These are phyloP conservation scores for Mycena indigotica DNA, from an alignment of 768 basidiomycete genomes.

Conservation along the genomic window DNA sequence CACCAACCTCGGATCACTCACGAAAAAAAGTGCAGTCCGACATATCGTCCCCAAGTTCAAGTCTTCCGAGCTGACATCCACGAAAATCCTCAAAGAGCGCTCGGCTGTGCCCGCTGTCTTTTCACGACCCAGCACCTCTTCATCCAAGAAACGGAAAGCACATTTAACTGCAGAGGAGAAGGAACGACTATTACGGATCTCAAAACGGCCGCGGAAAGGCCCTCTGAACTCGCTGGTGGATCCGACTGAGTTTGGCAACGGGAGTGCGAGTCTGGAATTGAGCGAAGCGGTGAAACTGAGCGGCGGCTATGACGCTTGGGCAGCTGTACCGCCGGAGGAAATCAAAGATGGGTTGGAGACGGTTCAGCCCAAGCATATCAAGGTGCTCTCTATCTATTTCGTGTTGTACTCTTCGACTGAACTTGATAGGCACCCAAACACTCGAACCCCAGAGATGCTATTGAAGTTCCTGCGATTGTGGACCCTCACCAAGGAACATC, in stretches of 20 bases:
- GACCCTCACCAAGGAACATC: conserved; percentile 83
- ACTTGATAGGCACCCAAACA: conserved; percentile 50
- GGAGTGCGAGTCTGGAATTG: conserved; percentile 64
- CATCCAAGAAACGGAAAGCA: conserved; percentile 45
- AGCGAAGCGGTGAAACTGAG: conserved; percentile 71
- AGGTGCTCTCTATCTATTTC: conserved; percentile 42
- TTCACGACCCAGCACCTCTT: conserved; percentile 50
- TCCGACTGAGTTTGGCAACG: conserved; percentile 64
- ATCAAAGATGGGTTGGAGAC: conserved; percentile 44
- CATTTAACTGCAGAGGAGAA: conserved; percentile 68
- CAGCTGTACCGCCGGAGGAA: conserved; percentile 20
- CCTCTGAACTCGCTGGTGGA: conserved; percentile 75
- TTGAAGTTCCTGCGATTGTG: conserved; percentile 64
- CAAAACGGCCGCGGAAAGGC: conserved; percentile 67
- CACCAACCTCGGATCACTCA: conserved; percentile 1
- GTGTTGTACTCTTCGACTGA: background rate
- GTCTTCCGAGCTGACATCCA: conserved; percentile 57
- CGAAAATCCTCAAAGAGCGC: conserved; percentile 81
- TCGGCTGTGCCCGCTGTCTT: conserved; percentile 86
- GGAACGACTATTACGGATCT: conserved; percentile 73
- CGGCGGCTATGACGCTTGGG: conserved; percentile 71
- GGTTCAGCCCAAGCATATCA: conserved; percentile 47
- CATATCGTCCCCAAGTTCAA: conserved; percentile 59
- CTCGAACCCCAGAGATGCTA: conserved; percentile 49
- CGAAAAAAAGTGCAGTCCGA: conserved; percentile 48